Percentiles rank a stretch among this genome's conserved stretches.
phyloP scores from a whole-genome alignment of 352 stramenopile species.

The Phytophthora pseudosyringae region DNA sequence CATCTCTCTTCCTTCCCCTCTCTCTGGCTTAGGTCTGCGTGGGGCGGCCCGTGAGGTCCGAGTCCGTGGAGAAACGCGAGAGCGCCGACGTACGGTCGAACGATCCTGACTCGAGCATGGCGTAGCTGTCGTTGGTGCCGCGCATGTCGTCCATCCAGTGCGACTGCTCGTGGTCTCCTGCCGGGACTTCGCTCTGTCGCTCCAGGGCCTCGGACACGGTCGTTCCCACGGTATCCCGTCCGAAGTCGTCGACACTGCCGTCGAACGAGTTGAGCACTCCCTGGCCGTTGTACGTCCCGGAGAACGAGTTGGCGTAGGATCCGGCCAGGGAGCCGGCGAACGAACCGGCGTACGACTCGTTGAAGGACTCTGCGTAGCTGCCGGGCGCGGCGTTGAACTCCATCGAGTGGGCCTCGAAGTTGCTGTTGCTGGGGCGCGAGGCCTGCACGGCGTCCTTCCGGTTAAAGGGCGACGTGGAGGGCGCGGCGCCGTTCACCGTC shows the following conservation, averaged over 20 bases:
- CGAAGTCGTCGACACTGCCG: slow-evolving; percentile 44
- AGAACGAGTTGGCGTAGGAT: slow-evolving; percentile 55
- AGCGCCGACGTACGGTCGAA: slow-evolving; percentile 76
- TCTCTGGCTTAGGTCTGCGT: slow-evolving; percentile 41
- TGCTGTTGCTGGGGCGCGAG: slow-evolving; percentile 53
- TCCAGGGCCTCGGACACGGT: slow-evolving; percentile 40
- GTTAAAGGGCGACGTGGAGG: slow-evolving; percentile 45
- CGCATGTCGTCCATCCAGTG: slow-evolving; percentile 87
- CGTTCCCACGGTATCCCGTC: slow-evolving; percentile 39
- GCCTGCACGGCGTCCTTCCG: slow-evolving; percentile 42
- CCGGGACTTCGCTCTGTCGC: slow-evolving; percentile 31
- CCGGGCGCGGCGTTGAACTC: slow-evolving; percentile 50
- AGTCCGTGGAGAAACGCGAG: slow-evolving; percentile 79
- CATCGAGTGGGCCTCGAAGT: slow-evolving; percentile 63
- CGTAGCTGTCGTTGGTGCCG: slow-evolving; percentile 85
- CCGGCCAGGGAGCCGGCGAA: slow-evolving; percentile 39
- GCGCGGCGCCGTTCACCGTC: slow-evolving; percentile 32
- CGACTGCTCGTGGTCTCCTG: slow-evolving; percentile 36
- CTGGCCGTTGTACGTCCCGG: slow-evolving; percentile 57
- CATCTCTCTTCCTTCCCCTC: slow-evolving; percentile 17
- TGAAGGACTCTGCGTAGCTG: slow-evolving; percentile 64
- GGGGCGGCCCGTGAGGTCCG: slow-evolving; percentile 47
- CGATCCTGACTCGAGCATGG: slow-evolving; percentile 80
- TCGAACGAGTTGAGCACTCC: slow-evolving; percentile 65
- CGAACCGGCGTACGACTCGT: slow-evolving; percentile 57